A percentile compares a stretch with the other conserved stretches of the same genome.
Conservation (phyloP, 2,329 filamentous ascomycete species). For the Cucurbitaria berberidis region DNA sequence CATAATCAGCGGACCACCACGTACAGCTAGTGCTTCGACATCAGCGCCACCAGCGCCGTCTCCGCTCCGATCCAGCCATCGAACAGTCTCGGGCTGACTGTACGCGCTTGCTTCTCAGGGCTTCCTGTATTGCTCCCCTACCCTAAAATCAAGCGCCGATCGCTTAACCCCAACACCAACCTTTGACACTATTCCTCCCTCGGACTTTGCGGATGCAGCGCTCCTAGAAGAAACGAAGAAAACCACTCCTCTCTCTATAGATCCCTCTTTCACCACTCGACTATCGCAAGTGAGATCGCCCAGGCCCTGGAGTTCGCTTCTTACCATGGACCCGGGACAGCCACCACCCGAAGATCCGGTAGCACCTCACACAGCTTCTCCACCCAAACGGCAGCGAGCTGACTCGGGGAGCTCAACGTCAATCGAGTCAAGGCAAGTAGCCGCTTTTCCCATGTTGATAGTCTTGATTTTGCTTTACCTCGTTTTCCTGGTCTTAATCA, state of each 20-base stretch:
- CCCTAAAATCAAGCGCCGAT: slow-evolving; percentile 29
- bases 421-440: slow-evolving; percentile 42
- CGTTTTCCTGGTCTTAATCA: neutral
- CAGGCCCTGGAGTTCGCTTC: slow-evolving; percentile 28
- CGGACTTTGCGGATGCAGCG: slow-evolving; percentile 10
- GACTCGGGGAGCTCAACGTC: slow-evolving; percentile 43
- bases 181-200: slow-evolving; percentile 13
- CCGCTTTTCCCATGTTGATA: slow-evolving; percentile 1
- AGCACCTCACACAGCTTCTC: slow-evolving; percentile 43
- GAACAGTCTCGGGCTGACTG: slow-evolving; percentile 5
- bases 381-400: slow-evolving; percentile 41
- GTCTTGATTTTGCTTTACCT: neutral
- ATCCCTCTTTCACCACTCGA: slow-evolving; percentile 23
- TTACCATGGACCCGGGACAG: slow-evolving; percentile 47
- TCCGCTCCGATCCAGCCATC: slow-evolving; percentile 11
- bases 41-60: slow-evolving; percentile 1
- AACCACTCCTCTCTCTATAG: slow-evolving; percentile 5
- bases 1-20: neutral
- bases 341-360: slow-evolving; percentile 46
- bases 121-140: slow-evolving; percentile 8
- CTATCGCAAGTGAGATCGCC: slow-evolving; percentile 17
- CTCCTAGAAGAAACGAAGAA: slow-evolving; percentile 2
- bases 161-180: slow-evolving; percentile 31
- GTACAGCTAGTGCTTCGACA: slow-evolving; percentile 3
- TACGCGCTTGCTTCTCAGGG: slow-evolving; percentile 17